Evolutionary conservation across 139 green algal genomes (phyloP), one percentile per base, ranked within the genome.

Genomic region (Parachlorella kessleri): DNA sequence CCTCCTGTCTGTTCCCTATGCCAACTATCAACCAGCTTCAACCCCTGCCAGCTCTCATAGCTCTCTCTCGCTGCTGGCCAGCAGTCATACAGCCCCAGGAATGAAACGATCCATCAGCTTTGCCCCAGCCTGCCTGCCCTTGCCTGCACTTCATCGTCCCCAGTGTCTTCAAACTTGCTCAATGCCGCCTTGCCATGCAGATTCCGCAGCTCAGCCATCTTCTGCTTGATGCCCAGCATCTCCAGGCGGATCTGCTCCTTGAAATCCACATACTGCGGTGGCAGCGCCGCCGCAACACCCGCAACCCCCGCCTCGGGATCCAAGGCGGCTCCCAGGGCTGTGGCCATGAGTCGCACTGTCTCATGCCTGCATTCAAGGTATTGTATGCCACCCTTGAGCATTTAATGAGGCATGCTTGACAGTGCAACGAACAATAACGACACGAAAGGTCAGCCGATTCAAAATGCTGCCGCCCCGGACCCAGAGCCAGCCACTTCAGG

Each of bases 81-180:
- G n/a, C n/a, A n/a, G n/a, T n/a, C n/a, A n/a, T n/a, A n/a, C n/a
- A n/a, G n/a, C n/a, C n/a, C n/a, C n/a, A n/a, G n/a, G n/a, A n/a
- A n/a, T 40, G 28, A 33, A 41, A 7, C 24, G 9, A 8, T 42
- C 66, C 66, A 28, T 28, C 48, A 28, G 42, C 40, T 10, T 33
- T 40, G 83, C 80, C 64, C n/a, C n/a, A n/a, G n/a, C n/a, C n/a
- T n/a, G n/a, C n/a, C n/a, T n/a, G n/a, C n/a, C n/a, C 48, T 28
- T 59, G 48, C 88, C 65, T 86, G 83, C 66, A 84, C 73, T 41
- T 93, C 87, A 5, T 80, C 70, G 73, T 83, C 80, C 70, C 59
- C 67, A 26, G 41, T 85, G 81, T 93, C 89, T 66, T 92, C 89
- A 83, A 93, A 93, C 18, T 53, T 86, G 37, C 73, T 88, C 36